Evolutionary conservation across 2,329 filamentous ascomycete genomes (phyloP), one percentile per base, ranked within the genome.

Genomic region (Fusarium praegraminearum): DNA sequence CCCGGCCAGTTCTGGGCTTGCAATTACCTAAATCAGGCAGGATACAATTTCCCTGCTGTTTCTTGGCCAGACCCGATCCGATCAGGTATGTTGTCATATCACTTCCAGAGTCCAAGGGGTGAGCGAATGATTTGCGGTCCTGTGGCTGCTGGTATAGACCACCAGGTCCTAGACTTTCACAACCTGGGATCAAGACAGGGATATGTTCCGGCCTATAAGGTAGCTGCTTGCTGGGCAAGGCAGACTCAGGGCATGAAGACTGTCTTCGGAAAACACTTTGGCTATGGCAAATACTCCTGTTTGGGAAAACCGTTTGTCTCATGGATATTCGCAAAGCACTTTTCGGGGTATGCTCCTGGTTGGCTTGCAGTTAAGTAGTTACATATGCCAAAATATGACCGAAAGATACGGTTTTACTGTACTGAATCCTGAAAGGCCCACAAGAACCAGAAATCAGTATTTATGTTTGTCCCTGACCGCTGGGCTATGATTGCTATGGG

Each of bases 391-490:
- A 30, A 30, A 30, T 3, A 12, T 80, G 26, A 62, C 78, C 51
- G 74, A 76, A 53, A 71, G 74, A 24, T 80, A 76, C 30, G 28
- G 11, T 51, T 76, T 80, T 51, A 72, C 77, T 1, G 47, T 80
- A 1, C 43, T 80, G 5, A 76, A 80, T n/a, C 70, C 77, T 1
- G 76, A 78, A 43, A 65, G 53, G 6, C 77, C 78, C 5, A 78
- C 80, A 44, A 79, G 74, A 76, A 70, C 1, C 73, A 76, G 12
- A 74, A 77, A 2, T 79, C 78, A 1, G 76, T 78, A 1, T 79
- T 80, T 24, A 71, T 79, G 38, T 76, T 79, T 53, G 78, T 78
- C 7, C 75, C 75, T 1, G 78, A 79, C 24, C 79, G 80, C 49
- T 79, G 76, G 78, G 78, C 79, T 3, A 76, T 69, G 2, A 67